A percentile compares a stretch with the other conserved stretches of the same genome.
phyloP scores from a whole-genome alignment of 495 filamentous ascomycete genomes.

The Evernia prunastri region DNA sequence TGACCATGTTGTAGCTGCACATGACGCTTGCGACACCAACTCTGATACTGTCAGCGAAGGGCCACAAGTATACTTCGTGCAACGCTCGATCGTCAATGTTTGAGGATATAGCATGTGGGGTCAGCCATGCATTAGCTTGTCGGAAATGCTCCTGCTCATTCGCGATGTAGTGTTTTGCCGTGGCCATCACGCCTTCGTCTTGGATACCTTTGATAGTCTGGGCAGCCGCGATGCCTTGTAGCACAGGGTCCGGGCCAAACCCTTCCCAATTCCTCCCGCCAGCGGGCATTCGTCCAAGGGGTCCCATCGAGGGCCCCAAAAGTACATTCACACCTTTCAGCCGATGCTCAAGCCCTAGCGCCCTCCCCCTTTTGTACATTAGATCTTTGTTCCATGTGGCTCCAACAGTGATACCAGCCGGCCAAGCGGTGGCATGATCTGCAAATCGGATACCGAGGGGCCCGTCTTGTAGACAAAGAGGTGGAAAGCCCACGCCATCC shows the following conservation, averaged over 20 bases:
- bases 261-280: constrained; percentile 93
- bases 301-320: constrained; percentile 70
- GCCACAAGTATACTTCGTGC: constrained; percentile 86
- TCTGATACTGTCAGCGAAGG: constrained; percentile 77
- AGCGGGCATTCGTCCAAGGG: constrained; percentile 71
- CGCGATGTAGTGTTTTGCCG: constrained; percentile 71
- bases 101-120: constrained; percentile 65
- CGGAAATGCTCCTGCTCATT: constrained; percentile 91
- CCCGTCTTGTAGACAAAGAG: constrained; percentile 85
- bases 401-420: constrained; percentile 77
- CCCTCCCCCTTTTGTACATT: constrained; percentile 63
- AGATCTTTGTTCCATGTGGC: constrained; percentile 82
- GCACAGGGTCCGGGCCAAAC: constrained; percentile 70
- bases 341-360: constrained; percentile 63
- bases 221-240: constrained; percentile 60
- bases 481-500: constrained; percentile 66
- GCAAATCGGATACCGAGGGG: constrained; percentile 74
- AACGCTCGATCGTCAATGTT: constrained; percentile 78
- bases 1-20: constrained; percentile 86
- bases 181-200: constrained; percentile 73
- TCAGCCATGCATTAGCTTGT: constrained; percentile 64
- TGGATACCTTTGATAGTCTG: constrained; percentile 73
- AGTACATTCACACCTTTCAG: constrained; percentile 68
- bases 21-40: constrained; percentile 85
- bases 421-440: constrained; percentile 71